Base-by-base conservation (phyloP, 2,329 filamentous ascomycete species). In the Aureobasidium namibiae region DNA sequence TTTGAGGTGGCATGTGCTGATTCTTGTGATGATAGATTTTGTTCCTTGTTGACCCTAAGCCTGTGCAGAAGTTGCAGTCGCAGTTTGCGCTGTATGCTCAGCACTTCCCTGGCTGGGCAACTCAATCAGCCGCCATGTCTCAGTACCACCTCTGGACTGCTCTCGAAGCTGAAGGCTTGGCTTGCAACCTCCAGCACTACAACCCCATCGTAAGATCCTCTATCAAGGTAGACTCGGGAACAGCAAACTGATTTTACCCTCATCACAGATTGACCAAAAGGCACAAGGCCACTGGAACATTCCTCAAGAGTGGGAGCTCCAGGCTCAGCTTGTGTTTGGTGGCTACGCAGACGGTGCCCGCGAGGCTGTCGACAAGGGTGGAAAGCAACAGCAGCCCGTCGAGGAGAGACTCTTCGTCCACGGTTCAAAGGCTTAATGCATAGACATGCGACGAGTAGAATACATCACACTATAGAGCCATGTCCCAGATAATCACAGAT, bases 141-240 rank as follows among this genome's bases (percentile, higher is more conserved):
- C 89, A 96, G 78, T 88, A 83, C 75, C 78, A 84, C 64, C 72
- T 90, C 65, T 96, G 91, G 91, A 86, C 86, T 18, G 88, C 86
- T 4, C 83, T 96, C 60, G 88, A 92, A 76, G 80, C 86, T 62
- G 90, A 94, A 72, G 90, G 91, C 31, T 82, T 95, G 60, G 90
- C 90, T 65, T 88, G 87, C 71, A 95, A 92, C 80, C 81, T 96
- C 56, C 91, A 96, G 80, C 91, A 96, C 78, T 95, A 95, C 80
- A 94, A 56, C 39, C 90, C 90, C 21, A 74, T 96, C 61, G 83
- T 95, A 66, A 45, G 42, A 29, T 29, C 26, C 26, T 29, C n/a
- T n/a, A n/a, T n/a, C n/a, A n/a, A 29, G 26, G 26, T 29, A 4
- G 26, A 9, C n/a, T n/a, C n/a, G 26, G 26, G 26, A 29, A 29